Base-by-base conservation (phyloP, 1,284 basidiomycete species). In the Psilocybe mexicana region DNA sequence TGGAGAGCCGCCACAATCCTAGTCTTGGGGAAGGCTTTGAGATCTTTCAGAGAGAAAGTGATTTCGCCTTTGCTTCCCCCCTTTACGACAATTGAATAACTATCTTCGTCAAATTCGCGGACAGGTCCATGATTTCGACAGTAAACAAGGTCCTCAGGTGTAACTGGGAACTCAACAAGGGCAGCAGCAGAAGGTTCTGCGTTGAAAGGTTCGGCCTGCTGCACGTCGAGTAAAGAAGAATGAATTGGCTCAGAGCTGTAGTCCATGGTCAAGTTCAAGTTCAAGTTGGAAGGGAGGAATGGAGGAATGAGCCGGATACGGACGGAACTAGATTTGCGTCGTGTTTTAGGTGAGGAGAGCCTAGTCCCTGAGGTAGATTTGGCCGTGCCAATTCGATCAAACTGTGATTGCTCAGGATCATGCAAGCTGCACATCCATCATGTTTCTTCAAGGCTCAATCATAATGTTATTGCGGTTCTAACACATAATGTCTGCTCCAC, bases 121-220 rank as follows among this genome's bases (percentile, higher is more conserved):
- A 86, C 81, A 23, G 81, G 81, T 18, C 82, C 79, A 65, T 86
- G 84, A 62, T 86, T 86, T 24, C 85, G 77, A 63, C 80, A 83
- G 64, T 85, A 87, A 8, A 86, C 76, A 24, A 86, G 76, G 38
- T 84, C 78, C 57, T 83, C 81, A 8, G 84, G 84, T 6, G 84
- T 86, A 49, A 79, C 52, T 3, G 75, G 68, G 62, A 82, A 83
- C 64, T 84, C 78, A 35, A 85, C 79, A 1, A 86, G 73, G 26
- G 77, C 74, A 45, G 77, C 71, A 8, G 78, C 77, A 18, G 75
- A 72, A 0, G 84, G 80, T 64, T 87, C 84, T 33, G 85, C 84
- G 65, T 86, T 86, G 73, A 81, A 83, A 3, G 84, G 84, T 44
- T 82, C 67, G 4, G 67, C 65, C 12, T 71, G 76, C 59, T 79